Conservation (phyloP, 2,329 filamentous ascomycete species). For the Penicillium sp. region DNA sequence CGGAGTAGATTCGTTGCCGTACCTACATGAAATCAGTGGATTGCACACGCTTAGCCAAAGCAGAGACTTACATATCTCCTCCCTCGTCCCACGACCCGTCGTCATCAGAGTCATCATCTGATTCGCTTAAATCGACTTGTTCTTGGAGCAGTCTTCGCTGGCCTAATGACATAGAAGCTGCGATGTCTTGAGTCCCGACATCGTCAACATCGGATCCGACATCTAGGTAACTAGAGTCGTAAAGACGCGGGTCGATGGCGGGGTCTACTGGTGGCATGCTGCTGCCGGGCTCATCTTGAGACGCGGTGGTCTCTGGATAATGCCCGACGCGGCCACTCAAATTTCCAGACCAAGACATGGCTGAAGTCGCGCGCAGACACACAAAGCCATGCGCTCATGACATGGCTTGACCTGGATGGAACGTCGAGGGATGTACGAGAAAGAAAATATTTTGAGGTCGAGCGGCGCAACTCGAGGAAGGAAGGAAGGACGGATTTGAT, state of each 20-base stretch:
- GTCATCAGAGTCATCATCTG: conserved; percentile 10
- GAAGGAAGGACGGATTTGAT: neutral
- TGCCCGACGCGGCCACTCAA: neutral
- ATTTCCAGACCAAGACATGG: neutral
- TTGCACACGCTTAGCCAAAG: neutral
- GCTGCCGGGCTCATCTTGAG: neutral
- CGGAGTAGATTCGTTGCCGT: conserved; percentile 16
- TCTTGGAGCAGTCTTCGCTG: conserved; percentile 12
- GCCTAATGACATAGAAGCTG: conserved; percentile 4
- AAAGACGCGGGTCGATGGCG: conserved; percentile 15
- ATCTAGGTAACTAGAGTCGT: conserved; percentile 4
- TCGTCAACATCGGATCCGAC: neutral
- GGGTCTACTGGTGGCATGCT: conserved; percentile 5
- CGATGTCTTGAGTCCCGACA: neutral
- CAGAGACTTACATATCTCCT: neutral
- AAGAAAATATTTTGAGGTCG: neutral
- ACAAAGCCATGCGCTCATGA: neutral
- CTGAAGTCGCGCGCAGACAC: neutral
- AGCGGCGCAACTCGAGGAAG: neutral
- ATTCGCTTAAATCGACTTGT: conserved; percentile 5
- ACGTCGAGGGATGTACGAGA: neutral
- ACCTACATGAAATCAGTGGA: neutral
- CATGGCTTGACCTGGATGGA: neutral
- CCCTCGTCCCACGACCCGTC: neutral
- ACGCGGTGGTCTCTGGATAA: neutral